phyloP scores from a whole-genome alignment of 2,329 filamentous ascomycete species.

The Aspergillus tubingensis region DNA sequence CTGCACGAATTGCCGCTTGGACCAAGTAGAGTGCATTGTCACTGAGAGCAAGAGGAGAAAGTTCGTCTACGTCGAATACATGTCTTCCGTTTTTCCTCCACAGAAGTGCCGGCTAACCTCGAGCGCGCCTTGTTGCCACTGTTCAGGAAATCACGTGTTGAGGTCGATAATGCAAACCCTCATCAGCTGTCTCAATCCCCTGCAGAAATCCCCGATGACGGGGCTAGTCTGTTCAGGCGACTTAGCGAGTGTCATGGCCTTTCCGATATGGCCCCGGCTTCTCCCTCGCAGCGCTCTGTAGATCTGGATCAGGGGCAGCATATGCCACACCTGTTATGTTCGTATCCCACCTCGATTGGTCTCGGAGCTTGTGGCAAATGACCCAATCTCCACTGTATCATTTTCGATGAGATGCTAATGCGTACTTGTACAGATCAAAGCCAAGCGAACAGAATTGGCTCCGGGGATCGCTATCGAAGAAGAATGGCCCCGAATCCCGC shows the following conservation, averaged over 20 bases:
- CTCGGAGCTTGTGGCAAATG: background rate
- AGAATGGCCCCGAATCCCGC: slow-evolving; percentile 47
- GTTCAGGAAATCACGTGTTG: slow-evolving; percentile 44
- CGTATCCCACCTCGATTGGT: slow-evolving; percentile 33
- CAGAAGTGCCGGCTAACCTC: slow-evolving; percentile 16
- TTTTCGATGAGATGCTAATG: slow-evolving; percentile 12
- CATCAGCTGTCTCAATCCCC: slow-evolving; percentile 35
- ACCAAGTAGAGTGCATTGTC: slow-evolving; percentile 58
- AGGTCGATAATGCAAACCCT: slow-evolving; percentile 37
- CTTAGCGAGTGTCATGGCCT: slow-evolving; percentile 33
- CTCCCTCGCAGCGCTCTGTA: slow-evolving; percentile 49
- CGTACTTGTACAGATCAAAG: slow-evolving; percentile 30
- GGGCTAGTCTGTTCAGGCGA: slow-evolving; percentile 29
- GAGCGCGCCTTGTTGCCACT: slow-evolving; percentile 11
- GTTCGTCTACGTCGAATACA: slow-evolving; percentile 33
- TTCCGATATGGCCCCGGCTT: slow-evolving; percentile 36
- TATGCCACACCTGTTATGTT: slow-evolving; percentile 66
- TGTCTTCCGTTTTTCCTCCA: slow-evolving; percentile 6
- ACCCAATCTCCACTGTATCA: background rate
- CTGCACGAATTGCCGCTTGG: slow-evolving; percentile 77
- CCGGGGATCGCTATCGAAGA: slow-evolving; percentile 48
- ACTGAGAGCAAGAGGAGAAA: slow-evolving; percentile 78
- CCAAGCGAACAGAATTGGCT: slow-evolving; percentile 49
- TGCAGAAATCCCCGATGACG: slow-evolving; percentile 38
- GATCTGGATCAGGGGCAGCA: slow-evolving; percentile 56